A percentile compares a stretch with the other conserved stretches of the same genome.
Conservation (phyloP, 345 rosid genomes). For the Barbarea vulgaris region DNA sequence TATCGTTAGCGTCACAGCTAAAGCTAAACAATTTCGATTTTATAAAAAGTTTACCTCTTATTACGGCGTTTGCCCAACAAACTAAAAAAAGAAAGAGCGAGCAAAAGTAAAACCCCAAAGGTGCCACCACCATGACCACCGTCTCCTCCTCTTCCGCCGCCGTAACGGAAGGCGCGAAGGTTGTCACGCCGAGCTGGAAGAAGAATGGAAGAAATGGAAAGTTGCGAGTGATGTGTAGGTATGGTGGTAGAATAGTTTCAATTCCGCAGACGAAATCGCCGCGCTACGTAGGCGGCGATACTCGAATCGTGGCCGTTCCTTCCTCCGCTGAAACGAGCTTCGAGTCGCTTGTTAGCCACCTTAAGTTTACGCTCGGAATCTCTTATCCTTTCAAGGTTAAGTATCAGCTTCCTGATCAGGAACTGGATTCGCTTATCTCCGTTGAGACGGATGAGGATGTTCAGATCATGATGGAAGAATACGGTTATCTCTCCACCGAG, state of each 20-base stretch:
- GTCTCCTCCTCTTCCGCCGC: slow-evolving; percentile 28
- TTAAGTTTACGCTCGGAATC: slow-evolving; percentile 44
- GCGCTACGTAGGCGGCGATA: slow-evolving; percentile 64
- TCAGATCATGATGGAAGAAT: slow-evolving; percentile 69
- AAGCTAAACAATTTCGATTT: slow-evolving; percentile 18
- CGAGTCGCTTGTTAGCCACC: slow-evolving; percentile 43
- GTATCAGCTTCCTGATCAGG: slow-evolving; percentile 69
- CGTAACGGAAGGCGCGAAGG: slow-evolving; percentile 30
- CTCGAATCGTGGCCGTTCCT: slow-evolving; percentile 53
- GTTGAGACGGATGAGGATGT: slow-evolving; percentile 65
- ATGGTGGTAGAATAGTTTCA: slow-evolving; percentile 66
- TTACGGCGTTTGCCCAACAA: slow-evolving; percentile 28
- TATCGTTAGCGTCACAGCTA: slow-evolving; percentile 33
- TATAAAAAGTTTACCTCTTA: slow-evolving; percentile 13
- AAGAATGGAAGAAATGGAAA: slow-evolving; percentile 35
- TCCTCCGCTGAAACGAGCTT: slow-evolving; percentile 27
- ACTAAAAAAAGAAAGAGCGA: neutral
- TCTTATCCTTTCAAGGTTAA: slow-evolving; percentile 49
- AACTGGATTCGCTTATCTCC: slow-evolving; percentile 63
- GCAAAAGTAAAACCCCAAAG: slow-evolving; percentile 13
- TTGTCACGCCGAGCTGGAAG: neutral
- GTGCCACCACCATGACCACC: slow-evolving; percentile 36
- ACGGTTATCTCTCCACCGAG: slow-evolving; percentile 43
- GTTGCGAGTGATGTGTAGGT: slow-evolving; percentile 82
- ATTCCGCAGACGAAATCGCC: slow-evolving; percentile 57